Base-by-base conservation (phyloP, 1,139 yeast species). In the Candida albicans region DNA sequence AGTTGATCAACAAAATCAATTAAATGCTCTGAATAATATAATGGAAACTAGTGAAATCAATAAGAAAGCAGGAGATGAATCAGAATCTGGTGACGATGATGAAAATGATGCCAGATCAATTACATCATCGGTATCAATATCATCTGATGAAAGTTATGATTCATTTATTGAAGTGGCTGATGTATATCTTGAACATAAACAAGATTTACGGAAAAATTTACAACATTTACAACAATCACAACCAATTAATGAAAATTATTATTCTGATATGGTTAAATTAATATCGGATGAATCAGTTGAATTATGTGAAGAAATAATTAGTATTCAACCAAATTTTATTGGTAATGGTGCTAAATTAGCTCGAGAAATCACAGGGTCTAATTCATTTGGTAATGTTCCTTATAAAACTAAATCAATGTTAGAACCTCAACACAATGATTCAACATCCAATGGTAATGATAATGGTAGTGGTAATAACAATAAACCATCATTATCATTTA, bases 291-390 rank as follows among this genome's bases (percentile, higher is more conserved):
- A 60, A 44, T 71, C 77, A 5, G 53, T 64, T 3, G 56, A 50
- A 15, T 62, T 73, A 37, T 75, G 79, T 51, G 56, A 60, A 35
- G 73, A 73, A 6, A 52, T 75, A 8, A 57, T 65, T 9, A 33
- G 29, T 22, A 29, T 36, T 3, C 67, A 71, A 49, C 79, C 79
- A 1, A 69, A 69, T 47, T 68, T 67, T 47, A 59, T 59, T 34
- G 75, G 77, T 1, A 59, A 66, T 42, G 79, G 79, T 3, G 73
- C 79, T 10, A 67, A 68, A 49, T 57, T 75, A 41, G 80, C 79
- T 1, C 54, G 75, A 14, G 70, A 64, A 3, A 70, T 75, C 26
- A 75, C 80, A 1, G 80, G 80, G 0, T 70, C 77, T 1, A 70
- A 60, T 45, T 36, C 39, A 14, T 36, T 36, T 36, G 39, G 33